These are phyloP conservation scores for Yamadazyma atlantica DNA, from an alignment of 1,139 yeast genomes.

Conservation along the genomic window DNA sequence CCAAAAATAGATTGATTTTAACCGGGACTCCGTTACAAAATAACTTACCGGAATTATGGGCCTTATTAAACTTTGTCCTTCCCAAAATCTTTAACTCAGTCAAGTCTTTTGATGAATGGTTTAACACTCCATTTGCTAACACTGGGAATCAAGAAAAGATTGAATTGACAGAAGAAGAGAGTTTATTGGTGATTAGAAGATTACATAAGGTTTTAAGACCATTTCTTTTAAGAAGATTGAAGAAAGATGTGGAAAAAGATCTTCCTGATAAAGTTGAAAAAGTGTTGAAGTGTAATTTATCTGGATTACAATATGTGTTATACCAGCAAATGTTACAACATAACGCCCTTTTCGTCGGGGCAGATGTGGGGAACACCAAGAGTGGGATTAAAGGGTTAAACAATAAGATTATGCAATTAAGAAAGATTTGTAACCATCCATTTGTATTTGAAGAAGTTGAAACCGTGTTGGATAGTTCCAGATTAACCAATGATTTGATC, in stretches of 20 bases:
- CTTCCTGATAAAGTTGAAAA: constrained; percentile 94
- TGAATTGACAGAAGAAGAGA: constrained; percentile 87
- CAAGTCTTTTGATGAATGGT: constrained; percentile 87
- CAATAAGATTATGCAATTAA: constrained; percentile 91
- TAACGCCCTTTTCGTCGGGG: constrained; percentile 63
- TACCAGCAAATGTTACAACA: constrained; percentile 77
- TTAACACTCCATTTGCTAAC: constrained; percentile 80
- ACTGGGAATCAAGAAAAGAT: constrained; percentile 81
- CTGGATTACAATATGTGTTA: constrained; percentile 77
- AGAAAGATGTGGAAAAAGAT: constrained; percentile 96
- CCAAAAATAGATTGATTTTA: constrained; percentile 73
- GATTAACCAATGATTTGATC: constrained; percentile 65
- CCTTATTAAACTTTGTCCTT: constrained; percentile 70
- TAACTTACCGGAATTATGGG: constrained; percentile 84
- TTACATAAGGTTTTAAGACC: constrained; percentile 95
- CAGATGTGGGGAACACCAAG: constrained; percentile 40
- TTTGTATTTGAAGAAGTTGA: constrained; percentile 96
- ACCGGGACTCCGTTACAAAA: constrained; percentile 90
- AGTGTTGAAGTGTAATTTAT: constrained; percentile 92
- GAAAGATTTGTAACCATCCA: constrained; percentile 97
- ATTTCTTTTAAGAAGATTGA: constrained; percentile 87
- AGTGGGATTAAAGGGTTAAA: constrained; percentile 80
- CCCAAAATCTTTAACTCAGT: constrained; percentile 84
- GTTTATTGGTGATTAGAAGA: constrained; percentile 89
- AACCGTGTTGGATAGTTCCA: constrained; percentile 73